These are phyloP conservation scores for Rhizophagus prolifer DNA, from an alignment of 192 early-diverging fungal genomes.

Conservation along the genomic window DNA sequence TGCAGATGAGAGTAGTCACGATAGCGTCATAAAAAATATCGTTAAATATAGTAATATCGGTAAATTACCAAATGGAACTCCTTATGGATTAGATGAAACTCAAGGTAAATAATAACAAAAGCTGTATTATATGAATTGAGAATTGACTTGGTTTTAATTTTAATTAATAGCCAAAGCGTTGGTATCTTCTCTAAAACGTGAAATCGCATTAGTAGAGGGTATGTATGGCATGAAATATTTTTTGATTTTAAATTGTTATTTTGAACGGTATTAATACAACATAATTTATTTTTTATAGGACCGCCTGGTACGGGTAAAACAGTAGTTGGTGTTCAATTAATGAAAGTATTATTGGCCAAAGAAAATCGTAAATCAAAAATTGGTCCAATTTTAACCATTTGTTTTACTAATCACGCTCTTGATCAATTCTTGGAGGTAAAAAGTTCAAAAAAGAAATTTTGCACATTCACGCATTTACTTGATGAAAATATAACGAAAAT, in stretches of 20 bases:
- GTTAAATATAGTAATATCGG: background rate
- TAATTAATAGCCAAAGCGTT: slow-evolving; percentile 36
- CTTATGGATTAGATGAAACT: background rate
- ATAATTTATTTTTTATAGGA: too few species aligned
- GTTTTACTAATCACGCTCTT: slow-evolving; percentile 39
- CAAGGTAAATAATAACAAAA: too few species aligned
- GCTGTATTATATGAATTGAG: too few species aligned
- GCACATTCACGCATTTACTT: slow-evolving; percentile 2
- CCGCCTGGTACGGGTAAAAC: slow-evolving; percentile 57
- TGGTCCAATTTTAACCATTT: slow-evolving; percentile 52
- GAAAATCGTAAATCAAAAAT: slow-evolving; percentile 33
- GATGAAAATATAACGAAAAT: slow-evolving; percentile 24
- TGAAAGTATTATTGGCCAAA: slow-evolving; percentile 38
- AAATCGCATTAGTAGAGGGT: slow-evolving; percentile 56
- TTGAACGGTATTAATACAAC: too few species aligned
- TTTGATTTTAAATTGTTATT: too few species aligned
- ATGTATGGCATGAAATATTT: too few species aligned
- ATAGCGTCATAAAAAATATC: background rate
- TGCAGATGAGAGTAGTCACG: background rate
- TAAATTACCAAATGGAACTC: too few species aligned
- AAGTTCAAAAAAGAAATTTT: too few species aligned
- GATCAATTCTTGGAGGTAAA: too few species aligned
- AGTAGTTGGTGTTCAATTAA: slow-evolving; percentile 51
- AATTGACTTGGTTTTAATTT: background rate
- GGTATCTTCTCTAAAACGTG: slow-evolving; percentile 43